Evolutionary conservation across 768 basidiomycete species (phyloP), one percentile per base, ranked within the genome.

Genomic region (Suillus subluteus): DNA sequence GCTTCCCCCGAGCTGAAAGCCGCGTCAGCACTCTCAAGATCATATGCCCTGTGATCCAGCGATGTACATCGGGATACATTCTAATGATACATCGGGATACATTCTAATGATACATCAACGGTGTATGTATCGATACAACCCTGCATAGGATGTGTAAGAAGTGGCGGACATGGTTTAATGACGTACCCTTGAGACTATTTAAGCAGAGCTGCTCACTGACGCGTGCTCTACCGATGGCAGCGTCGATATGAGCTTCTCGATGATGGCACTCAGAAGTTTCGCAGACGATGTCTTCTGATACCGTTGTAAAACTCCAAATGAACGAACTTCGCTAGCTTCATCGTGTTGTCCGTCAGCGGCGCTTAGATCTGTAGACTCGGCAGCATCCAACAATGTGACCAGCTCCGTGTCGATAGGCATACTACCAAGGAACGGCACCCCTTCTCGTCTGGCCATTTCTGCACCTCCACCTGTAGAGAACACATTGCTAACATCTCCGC

Each of bases 391-490:
- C 63, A 99, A 76, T 26, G 86, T 86, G 52, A 96, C 95, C 40
- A 99, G 86, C 70, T 94, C 94, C 0, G 93, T 91, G 81, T 99
- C 98, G 48, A 99, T 91, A 7, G 98, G 98, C 46, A 99, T 82
- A 52, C 91, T 86, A 13, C 98, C 98, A 64, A 99, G 82, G 75
- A 96, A 98, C 58, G 74, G 76, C 44, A 98, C 72, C 1, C 82
- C 85, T 72, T 96, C 93, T 62, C 84, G 84, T 68, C 83, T 82
- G 5, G 94, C 95, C 91, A 96, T 89, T 73, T 90, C 91, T 78
- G 91, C 88, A 2, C 96, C 98, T 2, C 98, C 98, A 18, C 95
- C 95, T 5, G 89, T 91, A 9, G 96, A 98, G 77, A 99, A 99
- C 63, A 98, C 87, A 76, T 97, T 94, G 81, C 90, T 94, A 71